Evolutionary conservation across 768 basidiomycete genomes (phyloP), one percentile per base, ranked within the genome.

Genomic region (Pulveroboletus ravenelii): DNA sequence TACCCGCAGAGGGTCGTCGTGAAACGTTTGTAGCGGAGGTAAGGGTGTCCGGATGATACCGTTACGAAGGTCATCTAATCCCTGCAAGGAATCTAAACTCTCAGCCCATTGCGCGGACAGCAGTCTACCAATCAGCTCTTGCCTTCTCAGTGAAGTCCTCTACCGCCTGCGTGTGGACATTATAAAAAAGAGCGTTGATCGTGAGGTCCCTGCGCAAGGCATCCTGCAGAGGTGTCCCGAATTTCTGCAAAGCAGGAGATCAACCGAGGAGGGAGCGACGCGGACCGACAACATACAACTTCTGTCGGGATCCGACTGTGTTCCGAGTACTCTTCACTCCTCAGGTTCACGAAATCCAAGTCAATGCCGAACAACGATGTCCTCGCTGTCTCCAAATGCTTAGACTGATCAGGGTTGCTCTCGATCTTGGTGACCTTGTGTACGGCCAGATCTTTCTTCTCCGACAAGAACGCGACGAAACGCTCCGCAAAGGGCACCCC

Each of bases 161-260:
- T 3, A 99, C 85, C 3, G 71, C 57, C 13, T 83, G 79, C 1
- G 86, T 84, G 61, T 96, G 93, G 1, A 99, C 80, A 57, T 99
- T 98, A 72, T 94, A 98, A 71, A 98, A 98, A 7, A 99, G 73
- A 0, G 95, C 75, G 63, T 99, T 99, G 67, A 99, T 96, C 1
- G 96, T 98, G 27, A 88, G 81, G 66, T 99, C 96, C 60, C 96
- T 76, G 46, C 96, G 76, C 42, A 88, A 66, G 2, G 96, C 93
- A 65, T 99, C 96, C 71, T 98, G 79, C 13, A 88, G 62, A 0
- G 95, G 93, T 3, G 94, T 95, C 7, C 96, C 96, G 49, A 93
- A 95, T 31, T 79, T 75, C 95, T 98, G 61, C 8, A 39, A 45
- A 32, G 31, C 13, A 6, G 25, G 32, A 17, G 51, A 39, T 57